Evolutionary conservation across 2,329 filamentous ascomycete species (phyloP).

Genomic region (Trichoderma breve): DNA sequence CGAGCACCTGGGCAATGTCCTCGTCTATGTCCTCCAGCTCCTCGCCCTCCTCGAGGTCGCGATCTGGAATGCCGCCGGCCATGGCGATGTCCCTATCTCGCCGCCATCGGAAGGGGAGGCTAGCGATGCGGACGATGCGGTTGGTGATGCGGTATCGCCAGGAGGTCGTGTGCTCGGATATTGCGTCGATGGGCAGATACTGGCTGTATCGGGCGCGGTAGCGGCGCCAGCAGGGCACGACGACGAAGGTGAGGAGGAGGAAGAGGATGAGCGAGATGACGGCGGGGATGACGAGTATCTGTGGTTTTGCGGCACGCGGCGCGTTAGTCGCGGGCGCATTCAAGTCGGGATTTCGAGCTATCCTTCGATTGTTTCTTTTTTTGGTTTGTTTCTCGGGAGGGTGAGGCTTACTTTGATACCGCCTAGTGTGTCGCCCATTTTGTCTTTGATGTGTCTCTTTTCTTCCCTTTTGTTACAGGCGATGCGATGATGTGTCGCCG

Average conservation of each 20-base stretch:
- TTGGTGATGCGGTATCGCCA: conserved; percentile 50
- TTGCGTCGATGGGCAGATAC: conserved; percentile 67
- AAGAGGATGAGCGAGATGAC: conserved; percentile 69
- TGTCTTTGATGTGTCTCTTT: conserved; percentile 3
- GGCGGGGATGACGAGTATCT: conserved; percentile 71
- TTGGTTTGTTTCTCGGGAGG: background rate
- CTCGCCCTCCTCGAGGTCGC: conserved; percentile 64
- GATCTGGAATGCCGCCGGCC: conserved; percentile 42
- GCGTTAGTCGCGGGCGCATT: conserved; percentile 9
- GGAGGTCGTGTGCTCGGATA: conserved; percentile 56
- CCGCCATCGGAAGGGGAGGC: conserved; percentile 49
- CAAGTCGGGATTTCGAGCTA: no score
- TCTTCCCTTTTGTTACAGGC: background rate
- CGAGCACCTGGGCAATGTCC: conserved; percentile 43
- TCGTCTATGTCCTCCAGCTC: conserved; percentile 62
- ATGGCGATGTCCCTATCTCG: conserved; percentile 42
- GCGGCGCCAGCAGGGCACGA: conserved; percentile 67
- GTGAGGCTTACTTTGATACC: conserved; percentile 36
- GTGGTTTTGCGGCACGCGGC: conserved; percentile 17
- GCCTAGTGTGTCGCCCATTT: conserved; percentile 36
- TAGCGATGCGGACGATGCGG: conserved; percentile 29
- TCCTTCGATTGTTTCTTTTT: background rate
- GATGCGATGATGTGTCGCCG: background rate
- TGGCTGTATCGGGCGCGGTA: conserved; percentile 70
- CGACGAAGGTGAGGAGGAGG: conserved; percentile 60